Evolutionary conservation across 1,284 basidiomycete genomes (phyloP), one percentile per base, ranked within the genome.

Genomic region (Ustilago nuda): DNA sequence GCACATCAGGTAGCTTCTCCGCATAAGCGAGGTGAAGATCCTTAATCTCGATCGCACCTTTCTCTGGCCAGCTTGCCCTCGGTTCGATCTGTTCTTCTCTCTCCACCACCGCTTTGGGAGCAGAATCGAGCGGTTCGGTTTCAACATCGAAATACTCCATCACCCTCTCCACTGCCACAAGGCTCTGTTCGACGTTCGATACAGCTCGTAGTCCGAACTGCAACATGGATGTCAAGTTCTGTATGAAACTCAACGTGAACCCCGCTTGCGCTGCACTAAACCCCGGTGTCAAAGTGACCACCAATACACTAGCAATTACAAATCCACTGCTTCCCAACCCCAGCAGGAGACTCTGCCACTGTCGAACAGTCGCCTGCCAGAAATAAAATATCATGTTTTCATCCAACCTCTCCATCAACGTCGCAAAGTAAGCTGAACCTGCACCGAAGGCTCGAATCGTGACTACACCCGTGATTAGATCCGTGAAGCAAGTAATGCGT

Each of bases 321-420:
- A 84, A 69, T 3, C 76, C 37, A 2, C 75, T 66, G 8, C 85
- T 84, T 3, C 82, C 64, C 8, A 85, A n/a, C 46, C 86, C 87
- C 6, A 92, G 86, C 4, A 91, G 87, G n/a, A 91, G 66, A 68
- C 92, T 93, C 30, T 96, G 91, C 93, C 94, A 95, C 67, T 93
- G 90, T 89, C 93, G 86, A 82, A 94, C 94, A 8, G 90, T 88
- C 9, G 92, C 89, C 0, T 92, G 94, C 73, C 96, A 86, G 90
- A 91, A 94, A 85, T 95, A 96, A 3, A 94, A 94, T 41, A 92
- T 88, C 83, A 96, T 96, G 87, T 98, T 94, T 43, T 92, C 87
- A 80, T 98, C 92, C 55, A 95, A 89, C 30, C 91, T 89, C 33
- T 79, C 80, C n/a, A 78, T 67, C 33, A 90, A 87, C 75, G 91